phyloP scores from a whole-genome alignment of 305 asterid genomes.

The Fraxinus sp. region DNA sequence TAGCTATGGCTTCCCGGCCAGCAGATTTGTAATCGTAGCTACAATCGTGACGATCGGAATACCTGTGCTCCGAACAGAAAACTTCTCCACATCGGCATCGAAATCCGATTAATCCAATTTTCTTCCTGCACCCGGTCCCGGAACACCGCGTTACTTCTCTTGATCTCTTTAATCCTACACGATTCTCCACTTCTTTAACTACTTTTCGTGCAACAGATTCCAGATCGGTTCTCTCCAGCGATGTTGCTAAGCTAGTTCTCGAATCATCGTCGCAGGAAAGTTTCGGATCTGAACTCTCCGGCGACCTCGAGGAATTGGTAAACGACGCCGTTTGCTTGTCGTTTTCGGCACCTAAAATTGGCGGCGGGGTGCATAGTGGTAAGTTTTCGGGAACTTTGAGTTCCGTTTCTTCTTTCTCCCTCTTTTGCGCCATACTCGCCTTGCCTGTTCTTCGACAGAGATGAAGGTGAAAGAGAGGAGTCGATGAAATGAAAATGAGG shows the following conservation, averaged over 20 bases:
- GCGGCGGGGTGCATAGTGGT: conserved; percentile 21
- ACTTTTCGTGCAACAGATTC: background rate
- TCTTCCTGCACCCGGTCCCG: conserved; percentile 29
- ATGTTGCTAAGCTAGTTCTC: conserved; percentile 14
- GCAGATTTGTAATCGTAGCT: conserved; percentile 34
- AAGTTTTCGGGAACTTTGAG: conserved; percentile 32
- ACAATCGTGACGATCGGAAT: conserved; percentile 30
- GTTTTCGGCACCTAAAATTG: conserved; percentile 6
- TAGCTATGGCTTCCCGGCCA: conserved; percentile 32
- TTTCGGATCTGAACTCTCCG: conserved; percentile 33
- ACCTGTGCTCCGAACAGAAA: conserved; percentile 34
- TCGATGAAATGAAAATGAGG: background rate
- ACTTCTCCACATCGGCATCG: conserved; percentile 38
- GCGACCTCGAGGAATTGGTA: conserved; percentile 19
- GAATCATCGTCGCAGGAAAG: conserved; percentile 1
- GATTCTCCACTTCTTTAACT: background rate
- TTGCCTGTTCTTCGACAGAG: background rate
- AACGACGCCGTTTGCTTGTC: conserved; percentile 2
- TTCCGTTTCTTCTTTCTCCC: conserved; percentile 35
- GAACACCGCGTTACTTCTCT: conserved; percentile 34
- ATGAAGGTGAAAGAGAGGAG: background rate
- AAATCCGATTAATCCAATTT: conserved; percentile 29
- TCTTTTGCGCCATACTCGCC: conserved; percentile 30
- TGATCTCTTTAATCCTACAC: conserved; percentile 22
- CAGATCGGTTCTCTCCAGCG: conserved; percentile 23